phyloP scores from a whole-genome alignment of 1,284 basidiomycete genomes.

The Moesziomyces sp. region DNA sequence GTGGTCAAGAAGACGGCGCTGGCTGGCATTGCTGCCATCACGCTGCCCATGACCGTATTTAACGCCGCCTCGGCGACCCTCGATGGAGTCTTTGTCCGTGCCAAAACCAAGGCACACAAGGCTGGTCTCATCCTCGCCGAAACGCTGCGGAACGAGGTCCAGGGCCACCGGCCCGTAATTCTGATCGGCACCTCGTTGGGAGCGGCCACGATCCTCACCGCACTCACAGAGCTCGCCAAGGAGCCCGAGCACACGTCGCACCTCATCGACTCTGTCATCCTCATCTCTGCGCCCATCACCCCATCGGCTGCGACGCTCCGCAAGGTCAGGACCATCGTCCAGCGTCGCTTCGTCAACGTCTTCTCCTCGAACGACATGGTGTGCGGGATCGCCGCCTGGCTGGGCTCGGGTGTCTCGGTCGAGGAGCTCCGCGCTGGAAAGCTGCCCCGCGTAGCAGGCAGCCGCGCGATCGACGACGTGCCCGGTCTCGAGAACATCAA shows the following conservation, averaged over 20 bases:
- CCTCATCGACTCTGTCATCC: slow-evolving; percentile 71
- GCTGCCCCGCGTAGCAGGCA: slow-evolving; percentile 49
- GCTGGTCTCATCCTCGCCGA: slow-evolving; percentile 73
- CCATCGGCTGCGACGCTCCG: slow-evolving; percentile 70
- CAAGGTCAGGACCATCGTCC: slow-evolving; percentile 69
- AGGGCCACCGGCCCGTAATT: slow-evolving; percentile 72
- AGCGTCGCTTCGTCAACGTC: slow-evolving; percentile 71
- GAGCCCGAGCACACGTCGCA: slow-evolving; percentile 53
- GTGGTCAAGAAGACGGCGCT: slow-evolving; percentile 73
- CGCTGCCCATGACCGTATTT: slow-evolving; percentile 70
- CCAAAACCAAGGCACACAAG: slow-evolving; percentile 44
- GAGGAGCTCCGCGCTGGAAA: slow-evolving; percentile 70
- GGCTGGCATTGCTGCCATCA: slow-evolving; percentile 72
- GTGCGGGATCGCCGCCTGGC: slow-evolving; percentile 71
- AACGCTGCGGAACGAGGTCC: slow-evolving; percentile 72
- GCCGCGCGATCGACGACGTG: slow-evolving; percentile 40
- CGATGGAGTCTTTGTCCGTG: slow-evolving; percentile 69
- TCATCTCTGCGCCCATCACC: slow-evolving; percentile 69
- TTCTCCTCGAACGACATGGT: slow-evolving; percentile 70
- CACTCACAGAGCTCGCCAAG: slow-evolving; percentile 70
- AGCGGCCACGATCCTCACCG: slow-evolving; percentile 71
- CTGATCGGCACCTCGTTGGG: slow-evolving; percentile 73
- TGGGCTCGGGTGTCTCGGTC: slow-evolving; percentile 66
- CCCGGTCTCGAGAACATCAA: slow-evolving; percentile 60
- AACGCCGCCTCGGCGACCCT: slow-evolving; percentile 65